These are phyloP conservation scores for Trichopus zeylanicus DNA, from an alignment of 116 monocot species.

Conservation along the genomic window DNA sequence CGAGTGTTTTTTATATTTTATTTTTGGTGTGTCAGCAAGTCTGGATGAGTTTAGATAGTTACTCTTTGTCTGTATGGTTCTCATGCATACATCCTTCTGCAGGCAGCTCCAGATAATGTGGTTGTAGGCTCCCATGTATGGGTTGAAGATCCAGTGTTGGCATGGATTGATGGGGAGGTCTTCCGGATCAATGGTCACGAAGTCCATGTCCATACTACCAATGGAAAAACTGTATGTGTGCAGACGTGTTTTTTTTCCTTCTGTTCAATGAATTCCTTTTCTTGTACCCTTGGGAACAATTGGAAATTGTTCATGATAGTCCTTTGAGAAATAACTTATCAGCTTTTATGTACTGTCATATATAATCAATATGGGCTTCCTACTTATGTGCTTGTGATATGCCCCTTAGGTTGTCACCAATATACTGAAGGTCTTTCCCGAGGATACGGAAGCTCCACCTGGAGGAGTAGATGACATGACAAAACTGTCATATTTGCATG, in stretches of 20 bases:
- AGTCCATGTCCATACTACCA: slow-evolving; percentile 50
- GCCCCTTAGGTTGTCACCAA: slow-evolving; percentile 33
- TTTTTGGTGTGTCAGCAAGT: too few species aligned
- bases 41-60: background rate
- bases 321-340: background rate
- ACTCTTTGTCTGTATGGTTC: background rate
- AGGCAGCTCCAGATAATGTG: slow-evolving; percentile 69
- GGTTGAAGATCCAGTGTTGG: slow-evolving; percentile 70
- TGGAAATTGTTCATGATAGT: too few species aligned
- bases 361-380: background rate
- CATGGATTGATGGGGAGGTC: slow-evolving; percentile 92
- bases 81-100: slow-evolving; percentile 8
- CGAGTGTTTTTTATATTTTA: too few species aligned
- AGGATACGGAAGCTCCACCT: slow-evolving; percentile 64
- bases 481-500: slow-evolving; percentile 53
- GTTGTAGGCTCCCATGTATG: slow-evolving; percentile 84
- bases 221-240: slow-evolving; percentile 60
- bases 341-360: background rate
- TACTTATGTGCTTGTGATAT: background rate
- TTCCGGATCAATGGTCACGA: slow-evolving; percentile 41
- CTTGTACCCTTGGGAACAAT: too few species aligned
- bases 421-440: slow-evolving; percentile 41
- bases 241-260: background rate
- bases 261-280: background rate
- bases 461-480: slow-evolving; percentile 70